Base-by-base conservation (phyloP, 1,284 basidiomycete genomes). In the Heterobasidion occidentale region DNA sequence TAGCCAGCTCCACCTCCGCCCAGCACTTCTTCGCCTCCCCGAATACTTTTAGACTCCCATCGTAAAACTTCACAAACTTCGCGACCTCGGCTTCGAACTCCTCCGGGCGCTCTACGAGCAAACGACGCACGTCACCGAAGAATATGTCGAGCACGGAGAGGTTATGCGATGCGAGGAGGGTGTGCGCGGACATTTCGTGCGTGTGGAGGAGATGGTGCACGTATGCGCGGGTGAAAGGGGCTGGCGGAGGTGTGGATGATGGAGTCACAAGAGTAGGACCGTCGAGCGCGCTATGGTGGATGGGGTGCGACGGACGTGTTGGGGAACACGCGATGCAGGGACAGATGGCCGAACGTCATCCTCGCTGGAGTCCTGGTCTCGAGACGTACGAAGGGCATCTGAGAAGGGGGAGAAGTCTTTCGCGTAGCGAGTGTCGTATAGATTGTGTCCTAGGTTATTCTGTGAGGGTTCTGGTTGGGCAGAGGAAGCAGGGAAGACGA, bases 101-200 rank as follows among this genome's bases (percentile, higher is more conserved):
- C 9, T 61, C 59, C 4, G 58, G 60, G 14, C 55, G 62, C 9
- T 58, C 53, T 34, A 58, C 53, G 17, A 86, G 65, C 0, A 81
- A 67, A 0, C 56, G 49, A 34, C 88, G 77, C 0, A 90, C 70
- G 0, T 79, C 79, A 0, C 68, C 70, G 55, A 90, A 80, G 68
- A 93, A 90, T 0, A 70, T 67, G 49, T 84, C 79, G 34, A 90
- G 70, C 1, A 91, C 76, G 1, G 78, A 68, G 34, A 90, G 72
- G 61, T 92, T 93, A 67, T 93, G 91, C 70, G 83, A 75, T 9
- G 76, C 77, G 11, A 93, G 77, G 36, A 92, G 68, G 4, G 88
- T 67, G 62, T 92, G 87, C 1, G 88, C 84, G 0, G 84, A 83
- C 90, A 93, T 92, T 67, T 93, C 90, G 70, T 93, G 90, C 8